A percentile compares a stretch with the other conserved stretches of the same genome.
phyloP scores from a whole-genome alignment of 768 basidiomycete species.

The Pulveroboletus sp. region DNA sequence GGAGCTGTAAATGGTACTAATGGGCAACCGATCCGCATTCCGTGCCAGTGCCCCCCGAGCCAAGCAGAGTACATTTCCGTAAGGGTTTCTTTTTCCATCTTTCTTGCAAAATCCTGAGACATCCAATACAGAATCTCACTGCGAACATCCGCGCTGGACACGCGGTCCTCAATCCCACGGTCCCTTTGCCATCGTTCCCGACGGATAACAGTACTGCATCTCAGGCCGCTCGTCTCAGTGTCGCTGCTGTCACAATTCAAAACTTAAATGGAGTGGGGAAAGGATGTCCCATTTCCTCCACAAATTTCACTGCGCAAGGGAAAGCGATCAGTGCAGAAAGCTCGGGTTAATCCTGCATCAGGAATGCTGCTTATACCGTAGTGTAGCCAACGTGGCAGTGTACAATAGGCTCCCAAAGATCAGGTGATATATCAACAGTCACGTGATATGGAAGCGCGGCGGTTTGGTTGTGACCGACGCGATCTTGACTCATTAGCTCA shows the following conservation, averaged over 20 bases:
- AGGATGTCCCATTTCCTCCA: constrained; percentile 64
- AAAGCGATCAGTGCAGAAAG: constrained; percentile 17
- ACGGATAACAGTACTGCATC: constrained; percentile 38
- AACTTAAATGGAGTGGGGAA: constrained; percentile 65
- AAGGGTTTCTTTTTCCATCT: not conserved
- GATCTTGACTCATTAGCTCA: constrained; percentile 12
- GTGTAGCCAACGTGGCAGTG: no score
- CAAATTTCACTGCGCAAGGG: constrained; percentile 51
- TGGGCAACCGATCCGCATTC: constrained; percentile 33
- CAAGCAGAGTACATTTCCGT: constrained; percentile 27
- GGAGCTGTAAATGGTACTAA: constrained; percentile 31
- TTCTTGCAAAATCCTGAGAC: not conserved
- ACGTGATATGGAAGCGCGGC: constrained; percentile 25
- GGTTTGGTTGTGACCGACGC: constrained; percentile 24
- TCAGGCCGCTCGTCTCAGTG: constrained; percentile 49
- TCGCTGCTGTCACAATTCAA: constrained; percentile 64
- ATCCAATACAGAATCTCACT: constrained; percentile 29
- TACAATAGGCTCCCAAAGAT: no score
- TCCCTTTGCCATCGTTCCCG: constrained; percentile 44
- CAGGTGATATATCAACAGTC: constrained; percentile 27
- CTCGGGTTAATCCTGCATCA: constrained; percentile 7
- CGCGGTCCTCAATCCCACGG: constrained; percentile 40
- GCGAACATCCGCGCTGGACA: constrained; percentile 40
- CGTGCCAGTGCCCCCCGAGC: constrained; percentile 35
- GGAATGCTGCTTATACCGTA: no score